Conservation (phyloP, 2,329 filamentous ascomycete species). For the Emmonsia crescens region DNA sequence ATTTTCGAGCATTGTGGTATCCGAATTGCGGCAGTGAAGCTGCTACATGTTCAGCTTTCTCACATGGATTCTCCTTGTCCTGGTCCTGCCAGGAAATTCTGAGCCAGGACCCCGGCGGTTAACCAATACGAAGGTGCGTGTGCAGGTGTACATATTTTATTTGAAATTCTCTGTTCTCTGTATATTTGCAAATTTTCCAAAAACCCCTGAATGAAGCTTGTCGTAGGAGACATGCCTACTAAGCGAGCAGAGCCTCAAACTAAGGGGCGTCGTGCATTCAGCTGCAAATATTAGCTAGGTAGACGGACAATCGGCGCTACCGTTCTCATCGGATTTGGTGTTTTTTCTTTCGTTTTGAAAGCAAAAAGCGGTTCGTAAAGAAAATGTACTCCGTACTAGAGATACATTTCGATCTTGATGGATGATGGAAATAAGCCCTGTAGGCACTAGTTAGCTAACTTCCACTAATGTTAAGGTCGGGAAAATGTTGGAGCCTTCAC, state of each 20-base stretch:
- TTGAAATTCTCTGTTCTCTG: background rate
- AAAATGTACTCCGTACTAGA: background rate
- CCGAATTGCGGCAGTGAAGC: background rate
- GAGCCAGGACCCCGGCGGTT: background rate
- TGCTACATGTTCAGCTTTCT: background rate
- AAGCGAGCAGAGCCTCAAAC: slow-evolving; percentile 1
- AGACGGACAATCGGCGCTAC: background rate
- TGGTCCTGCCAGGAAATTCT: background rate
- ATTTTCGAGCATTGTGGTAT: background rate
- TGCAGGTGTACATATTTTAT: background rate
- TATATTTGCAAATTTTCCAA: background rate
- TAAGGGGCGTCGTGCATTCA: background rate
- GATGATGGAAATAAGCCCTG: background rate
- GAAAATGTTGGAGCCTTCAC: background rate
- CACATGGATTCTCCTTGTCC: background rate
- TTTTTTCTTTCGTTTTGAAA: background rate
- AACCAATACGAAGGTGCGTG: background rate
- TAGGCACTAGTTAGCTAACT: background rate
- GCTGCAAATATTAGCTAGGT: background rate
- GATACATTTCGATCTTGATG: background rate
- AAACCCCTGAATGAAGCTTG: background rate
- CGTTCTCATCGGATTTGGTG: background rate
- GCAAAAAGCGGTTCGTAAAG: background rate
- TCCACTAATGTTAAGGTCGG: background rate
- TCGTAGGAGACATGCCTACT: background rate